Evolutionary conservation across 352 stramenopile species (phyloP).

Genomic region (Phytophthora multivora): DNA sequence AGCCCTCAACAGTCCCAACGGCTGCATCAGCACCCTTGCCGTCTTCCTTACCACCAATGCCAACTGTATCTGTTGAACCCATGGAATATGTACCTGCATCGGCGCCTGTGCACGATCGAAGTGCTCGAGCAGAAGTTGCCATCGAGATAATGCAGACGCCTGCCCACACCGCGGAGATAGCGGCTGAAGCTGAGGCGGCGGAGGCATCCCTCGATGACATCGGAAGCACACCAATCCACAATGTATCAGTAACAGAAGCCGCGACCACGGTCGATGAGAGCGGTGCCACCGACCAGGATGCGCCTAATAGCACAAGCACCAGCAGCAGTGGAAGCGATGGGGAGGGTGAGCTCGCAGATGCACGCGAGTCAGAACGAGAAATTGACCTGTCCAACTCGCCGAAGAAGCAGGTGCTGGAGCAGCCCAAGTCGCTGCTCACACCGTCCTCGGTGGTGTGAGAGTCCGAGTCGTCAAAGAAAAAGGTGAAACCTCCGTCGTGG

Average conservation of each 20-base stretch:
- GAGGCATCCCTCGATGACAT: constrained; percentile 45
- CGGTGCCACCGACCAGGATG: constrained; percentile 28
- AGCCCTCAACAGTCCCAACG: constrained; percentile 15
- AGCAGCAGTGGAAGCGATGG: constrained; percentile 32
- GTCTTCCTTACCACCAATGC: constrained; percentile 23
- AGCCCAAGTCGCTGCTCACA: constrained; percentile 48
- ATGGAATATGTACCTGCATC: constrained; percentile 12
- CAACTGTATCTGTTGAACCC: constrained; percentile 20
- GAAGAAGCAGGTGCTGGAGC: constrained; percentile 46
- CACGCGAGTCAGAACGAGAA: constrained; percentile 20
- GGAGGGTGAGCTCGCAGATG: constrained; percentile 25
- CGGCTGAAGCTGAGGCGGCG: constrained; percentile 19
- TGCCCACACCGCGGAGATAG: constrained; percentile 22
- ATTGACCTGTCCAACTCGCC: constrained; percentile 32
- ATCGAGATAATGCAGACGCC: constrained; percentile 43
- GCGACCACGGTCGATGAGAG: constrained; percentile 20
- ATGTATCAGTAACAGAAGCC: constrained; percentile 50
- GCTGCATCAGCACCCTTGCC: constrained; percentile 9
- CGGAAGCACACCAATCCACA: constrained; percentile 48
- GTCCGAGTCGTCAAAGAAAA: constrained; percentile 4
- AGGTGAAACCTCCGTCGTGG: constrained; percentile 19
- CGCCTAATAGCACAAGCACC: constrained; percentile 35
- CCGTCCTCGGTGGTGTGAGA: constrained; percentile 73
- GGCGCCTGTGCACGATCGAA: constrained; percentile 29
- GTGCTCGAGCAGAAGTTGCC: constrained; percentile 39